Percentiles rank a stretch among this genome's conserved stretches.
Evolutionary conservation across 768 basidiomycete species (phyloP).

Genomic region (Lactifluus piperatus): DNA sequence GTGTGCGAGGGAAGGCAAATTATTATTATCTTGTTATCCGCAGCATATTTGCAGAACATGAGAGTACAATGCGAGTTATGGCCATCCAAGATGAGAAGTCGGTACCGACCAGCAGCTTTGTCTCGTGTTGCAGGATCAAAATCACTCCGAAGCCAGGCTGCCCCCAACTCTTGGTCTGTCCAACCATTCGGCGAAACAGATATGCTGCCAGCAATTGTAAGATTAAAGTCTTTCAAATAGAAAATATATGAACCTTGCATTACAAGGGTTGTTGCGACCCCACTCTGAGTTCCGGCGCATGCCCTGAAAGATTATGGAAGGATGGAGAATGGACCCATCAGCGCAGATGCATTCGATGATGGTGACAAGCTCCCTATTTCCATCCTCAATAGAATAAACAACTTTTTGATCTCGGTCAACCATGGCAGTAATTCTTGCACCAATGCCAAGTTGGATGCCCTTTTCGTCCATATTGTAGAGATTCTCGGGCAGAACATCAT

Average conservation of each 20-base stretch:
- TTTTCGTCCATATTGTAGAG: too few species aligned
- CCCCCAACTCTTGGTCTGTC: background rate
- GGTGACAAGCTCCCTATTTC: background rate
- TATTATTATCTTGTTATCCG: background rate
- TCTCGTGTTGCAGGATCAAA: background rate
- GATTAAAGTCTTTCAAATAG: too few species aligned
- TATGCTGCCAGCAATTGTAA: background rate
- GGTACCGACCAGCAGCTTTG: background rate
- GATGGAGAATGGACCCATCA: background rate
- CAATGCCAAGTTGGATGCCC: too few species aligned
- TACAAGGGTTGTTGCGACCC: background rate
- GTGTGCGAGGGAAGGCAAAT: background rate
- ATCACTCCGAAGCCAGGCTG: background rate
- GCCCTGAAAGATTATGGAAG: background rate
- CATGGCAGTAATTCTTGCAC: too few species aligned
- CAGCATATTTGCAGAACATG: background rate
- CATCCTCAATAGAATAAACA: too few species aligned
- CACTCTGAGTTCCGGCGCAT: background rate
- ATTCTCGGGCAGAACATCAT: background rate
- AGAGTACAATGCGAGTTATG: background rate
- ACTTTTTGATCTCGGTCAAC: too few species aligned
- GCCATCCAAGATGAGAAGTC: background rate
- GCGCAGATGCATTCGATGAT: background rate
- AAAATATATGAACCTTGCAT: background rate
- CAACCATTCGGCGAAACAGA: background rate